Conservation (phyloP, 345 rosid species). For the Eutrema japonicum region DNA sequence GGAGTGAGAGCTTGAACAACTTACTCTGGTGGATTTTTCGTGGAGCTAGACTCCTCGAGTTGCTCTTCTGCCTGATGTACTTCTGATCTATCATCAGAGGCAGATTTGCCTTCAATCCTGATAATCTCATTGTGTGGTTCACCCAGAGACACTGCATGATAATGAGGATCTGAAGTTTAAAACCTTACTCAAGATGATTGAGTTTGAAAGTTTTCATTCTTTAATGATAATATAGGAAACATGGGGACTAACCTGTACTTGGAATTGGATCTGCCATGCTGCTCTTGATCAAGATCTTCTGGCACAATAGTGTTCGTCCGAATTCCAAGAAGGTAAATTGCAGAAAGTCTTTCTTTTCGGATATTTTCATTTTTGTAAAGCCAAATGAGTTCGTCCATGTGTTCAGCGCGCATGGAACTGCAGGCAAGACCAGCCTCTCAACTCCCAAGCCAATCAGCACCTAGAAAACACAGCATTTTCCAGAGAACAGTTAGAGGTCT, state of each 20-base stretch:
- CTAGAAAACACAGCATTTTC: slow-evolving; percentile 47
- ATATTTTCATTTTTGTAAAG: slow-evolving; percentile 58
- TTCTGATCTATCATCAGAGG: slow-evolving; percentile 51
- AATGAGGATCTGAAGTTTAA: not conserved
- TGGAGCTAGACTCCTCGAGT: slow-evolving; percentile 41
- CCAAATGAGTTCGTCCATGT: slow-evolving; percentile 84
- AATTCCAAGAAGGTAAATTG: slow-evolving; percentile 70
- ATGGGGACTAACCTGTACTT: slow-evolving; percentile 39
- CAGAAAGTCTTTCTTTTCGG: slow-evolving; percentile 57
- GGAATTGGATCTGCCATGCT: slow-evolving; percentile 36
- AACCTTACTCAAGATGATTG: slow-evolving; percentile 20
- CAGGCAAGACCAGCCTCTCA: slow-evolving; percentile 73
- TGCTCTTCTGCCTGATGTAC: slow-evolving; percentile 45
- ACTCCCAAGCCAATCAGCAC: slow-evolving; percentile 65
- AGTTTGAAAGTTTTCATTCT: not conserved
- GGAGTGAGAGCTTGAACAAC: slow-evolving; percentile 44
- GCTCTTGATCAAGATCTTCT: slow-evolving; percentile 50
- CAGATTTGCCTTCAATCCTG: slow-evolving; percentile 37
- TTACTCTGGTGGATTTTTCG: slow-evolving; percentile 48
- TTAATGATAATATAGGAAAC: slow-evolving; percentile 9
- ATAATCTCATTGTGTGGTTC: slow-evolving; percentile 32
- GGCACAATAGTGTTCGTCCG: slow-evolving; percentile 72
- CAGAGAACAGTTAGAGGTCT: slow-evolving; percentile 5
- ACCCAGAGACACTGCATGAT: slow-evolving; percentile 46
- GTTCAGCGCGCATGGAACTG: slow-evolving; percentile 62